These are phyloP conservation scores for Endocladia muricata DNA, from an alignment of 31 red algal species.

Conservation along the genomic window DNA sequence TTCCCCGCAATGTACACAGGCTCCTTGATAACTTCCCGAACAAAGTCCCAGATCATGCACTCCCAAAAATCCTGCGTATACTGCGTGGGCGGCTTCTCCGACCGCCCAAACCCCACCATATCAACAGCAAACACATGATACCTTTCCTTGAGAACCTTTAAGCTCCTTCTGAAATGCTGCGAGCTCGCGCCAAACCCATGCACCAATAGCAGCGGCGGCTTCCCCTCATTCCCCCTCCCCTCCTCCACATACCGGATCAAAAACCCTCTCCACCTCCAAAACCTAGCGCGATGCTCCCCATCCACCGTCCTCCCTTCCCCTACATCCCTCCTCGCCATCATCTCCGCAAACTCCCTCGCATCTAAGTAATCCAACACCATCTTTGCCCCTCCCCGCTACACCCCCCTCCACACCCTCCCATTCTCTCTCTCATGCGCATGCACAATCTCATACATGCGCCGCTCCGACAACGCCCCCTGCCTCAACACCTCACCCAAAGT, in stretches of 20 bases:
- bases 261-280: slow-evolving; percentile 69
- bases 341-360: slow-evolving; percentile 52
- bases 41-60: slow-evolving; percentile 67
- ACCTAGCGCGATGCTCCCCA: slow-evolving; percentile 45
- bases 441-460: slow-evolving; percentile 50
- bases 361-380: slow-evolving; percentile 38
- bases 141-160: slow-evolving; percentile 36
- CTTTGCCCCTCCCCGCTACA: slow-evolving; percentile 53
- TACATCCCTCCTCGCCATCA: slow-evolving; percentile 44
- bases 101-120: slow-evolving; percentile 81
- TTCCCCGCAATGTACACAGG: slow-evolving; percentile 80
- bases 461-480: slow-evolving; percentile 39
- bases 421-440: slow-evolving; percentile 30
- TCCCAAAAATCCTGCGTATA: slow-evolving; percentile 89
- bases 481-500: slow-evolving; percentile 40
- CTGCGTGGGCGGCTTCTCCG: slow-evolving; percentile 76
- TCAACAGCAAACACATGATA: slow-evolving; percentile 79
- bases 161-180: slow-evolving; percentile 74
- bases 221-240: slow-evolving; percentile 19
- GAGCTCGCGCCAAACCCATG: slow-evolving; percentile 94
- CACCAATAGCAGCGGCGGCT: slow-evolving; percentile 72
- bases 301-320: slow-evolving; percentile 13
- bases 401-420: slow-evolving; percentile 37
- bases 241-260: slow-evolving; percentile 62
- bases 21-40: slow-evolving; percentile 55